Evolutionary conservation across 495 filamentous ascomycete species (phyloP).

Genomic region (Aspergillus taichungensis): DNA sequence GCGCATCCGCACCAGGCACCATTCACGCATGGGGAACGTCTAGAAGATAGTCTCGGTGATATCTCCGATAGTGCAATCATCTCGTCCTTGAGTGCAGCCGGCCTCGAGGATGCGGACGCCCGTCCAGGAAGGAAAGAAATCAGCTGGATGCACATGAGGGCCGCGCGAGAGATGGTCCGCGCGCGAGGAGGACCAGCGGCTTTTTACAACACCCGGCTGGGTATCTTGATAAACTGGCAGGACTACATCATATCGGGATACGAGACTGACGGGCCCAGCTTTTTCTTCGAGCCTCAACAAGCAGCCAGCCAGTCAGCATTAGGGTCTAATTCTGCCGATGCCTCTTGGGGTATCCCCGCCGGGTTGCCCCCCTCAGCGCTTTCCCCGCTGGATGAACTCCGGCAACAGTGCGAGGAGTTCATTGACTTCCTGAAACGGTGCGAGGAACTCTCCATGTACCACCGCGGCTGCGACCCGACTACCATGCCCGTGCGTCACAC

Average conservation of each 20-base stretch:
- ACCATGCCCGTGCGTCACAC: slow-evolving; percentile 14
- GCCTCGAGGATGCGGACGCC: slow-evolving; percentile 33
- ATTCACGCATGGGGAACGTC: slow-evolving; percentile 26
- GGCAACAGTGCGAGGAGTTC: slow-evolving; percentile 29
- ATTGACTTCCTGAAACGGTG: slow-evolving; percentile 30
- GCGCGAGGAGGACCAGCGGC: slow-evolving; percentile 28
- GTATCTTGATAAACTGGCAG: slow-evolving; percentile 37
- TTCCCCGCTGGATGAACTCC: slow-evolving; percentile 22
- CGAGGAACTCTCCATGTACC: slow-evolving; percentile 26
- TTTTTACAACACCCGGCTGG: slow-evolving; percentile 29
- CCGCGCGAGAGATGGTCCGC: slow-evolving; percentile 31
- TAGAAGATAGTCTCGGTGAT: slow-evolving; percentile 17
- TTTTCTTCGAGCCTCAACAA: slow-evolving; percentile 22
- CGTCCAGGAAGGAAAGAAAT: slow-evolving; percentile 29
- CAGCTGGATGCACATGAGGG: slow-evolving; percentile 33
- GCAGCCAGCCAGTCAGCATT: neutral
- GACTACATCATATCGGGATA: slow-evolving; percentile 35
- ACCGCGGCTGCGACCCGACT: slow-evolving; percentile 7
- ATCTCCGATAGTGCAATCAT: slow-evolving; percentile 31
- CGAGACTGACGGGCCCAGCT: slow-evolving; percentile 24
- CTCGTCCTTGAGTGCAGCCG: slow-evolving; percentile 31
- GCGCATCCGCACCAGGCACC: slow-evolving; percentile 22
- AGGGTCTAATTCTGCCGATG: too few relatives aligned
- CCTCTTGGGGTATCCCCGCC: too few relatives aligned
- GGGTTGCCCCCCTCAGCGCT: neutral